phyloP scores from a whole-genome alignment of 352 stramenopile genomes.

The Phytopythium ostracodes region DNA sequence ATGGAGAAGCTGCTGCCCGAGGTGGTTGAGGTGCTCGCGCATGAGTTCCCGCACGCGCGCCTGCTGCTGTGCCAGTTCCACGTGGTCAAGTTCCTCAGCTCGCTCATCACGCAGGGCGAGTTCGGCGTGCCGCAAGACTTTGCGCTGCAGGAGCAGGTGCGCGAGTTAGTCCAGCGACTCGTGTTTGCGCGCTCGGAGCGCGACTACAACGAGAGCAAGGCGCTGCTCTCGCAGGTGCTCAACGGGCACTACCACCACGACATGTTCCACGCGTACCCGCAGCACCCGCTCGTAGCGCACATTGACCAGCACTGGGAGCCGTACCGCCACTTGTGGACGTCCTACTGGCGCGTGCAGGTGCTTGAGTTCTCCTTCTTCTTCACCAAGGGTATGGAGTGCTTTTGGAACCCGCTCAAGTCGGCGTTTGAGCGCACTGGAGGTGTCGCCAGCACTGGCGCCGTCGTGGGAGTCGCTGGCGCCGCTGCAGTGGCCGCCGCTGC shows the following conservation, averaged over 20 bases:
- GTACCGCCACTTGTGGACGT: constrained; percentile 59
- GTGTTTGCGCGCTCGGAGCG: constrained; percentile 52
- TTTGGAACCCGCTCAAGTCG: constrained; percentile 58
- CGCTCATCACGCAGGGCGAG: constrained; percentile 35
- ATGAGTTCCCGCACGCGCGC: constrained; percentile 54
- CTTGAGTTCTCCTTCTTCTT: constrained; percentile 66
- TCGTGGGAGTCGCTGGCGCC: constrained; percentile 2
- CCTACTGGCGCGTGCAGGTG: constrained; percentile 50
- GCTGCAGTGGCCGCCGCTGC: constrained; percentile 1
- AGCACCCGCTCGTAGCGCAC: constrained; percentile 38
- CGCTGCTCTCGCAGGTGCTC: constrained; percentile 34
- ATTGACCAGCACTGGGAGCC: constrained; percentile 60
- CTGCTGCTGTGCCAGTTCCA: constrained; percentile 68
- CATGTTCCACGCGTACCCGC: constrained; percentile 9
- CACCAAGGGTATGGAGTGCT: constrained; percentile 56
- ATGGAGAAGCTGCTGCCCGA: constrained; percentile 59
- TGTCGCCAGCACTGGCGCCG: constrained; percentile 1
- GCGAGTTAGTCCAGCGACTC: constrained; percentile 51
- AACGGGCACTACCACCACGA: constrained; percentile 12
- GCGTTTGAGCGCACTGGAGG: constrained; percentile 39
- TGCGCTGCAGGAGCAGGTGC: constrained; percentile 38
- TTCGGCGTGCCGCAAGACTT: constrained; percentile 29
- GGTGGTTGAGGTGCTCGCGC: constrained; percentile 44
- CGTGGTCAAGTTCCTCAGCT: constrained; percentile 60
- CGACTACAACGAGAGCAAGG: constrained; percentile 51